Base-by-base conservation (phyloP, 176 grass and related monocot genomes). In the Rhynchospora pubera region DNA sequence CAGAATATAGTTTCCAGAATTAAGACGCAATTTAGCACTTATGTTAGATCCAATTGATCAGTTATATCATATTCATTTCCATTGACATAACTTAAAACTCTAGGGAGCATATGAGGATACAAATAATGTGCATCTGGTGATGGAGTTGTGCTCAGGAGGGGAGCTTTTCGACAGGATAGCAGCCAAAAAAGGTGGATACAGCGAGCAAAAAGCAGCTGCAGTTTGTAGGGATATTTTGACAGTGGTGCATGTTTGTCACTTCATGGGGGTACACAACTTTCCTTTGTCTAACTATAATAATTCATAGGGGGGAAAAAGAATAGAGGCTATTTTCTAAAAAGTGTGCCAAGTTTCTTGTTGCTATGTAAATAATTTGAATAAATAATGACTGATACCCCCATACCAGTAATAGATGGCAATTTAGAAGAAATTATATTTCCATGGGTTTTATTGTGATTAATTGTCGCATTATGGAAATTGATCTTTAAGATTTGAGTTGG, bases 101-200 rank as follows among this genome's bases (percentile, higher is more conserved):
- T 65, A 83, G 93, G 93, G 93, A 44, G 89, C 89, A 0, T 97
- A 88, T 71, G 93, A 97, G 89, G 94, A 97, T 80, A 1, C 6
- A 81, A 71, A 90, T 1, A 15, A 4, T 72, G 94, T 97, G 60
- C 83, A 97, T 88, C 42, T 97, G 83, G 91, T 93, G 63, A 97
- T 97, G 94, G 94, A 97, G 91, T 53, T 91, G 69, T 97, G 93
- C 89, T 89, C 89, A 78, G 93, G 93, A 44, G 93, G 93, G 6
- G 94, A 90, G 91, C 94, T 97, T 39, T 97, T 97, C 84, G 94
- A 97, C 84, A 85, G 91, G 72, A 97, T 97, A 86, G 91, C 83
- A 0, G 70, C 85, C 58, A 82, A 82, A 34, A 91, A 91, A 69
- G 85, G 89, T 6, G 89, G 10, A 84, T 97, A 93, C 85, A 80